These are phyloP conservation scores for Zygnema cylindricum DNA, from an alignment of 139 green algal genomes.

Conservation along the genomic window DNA sequence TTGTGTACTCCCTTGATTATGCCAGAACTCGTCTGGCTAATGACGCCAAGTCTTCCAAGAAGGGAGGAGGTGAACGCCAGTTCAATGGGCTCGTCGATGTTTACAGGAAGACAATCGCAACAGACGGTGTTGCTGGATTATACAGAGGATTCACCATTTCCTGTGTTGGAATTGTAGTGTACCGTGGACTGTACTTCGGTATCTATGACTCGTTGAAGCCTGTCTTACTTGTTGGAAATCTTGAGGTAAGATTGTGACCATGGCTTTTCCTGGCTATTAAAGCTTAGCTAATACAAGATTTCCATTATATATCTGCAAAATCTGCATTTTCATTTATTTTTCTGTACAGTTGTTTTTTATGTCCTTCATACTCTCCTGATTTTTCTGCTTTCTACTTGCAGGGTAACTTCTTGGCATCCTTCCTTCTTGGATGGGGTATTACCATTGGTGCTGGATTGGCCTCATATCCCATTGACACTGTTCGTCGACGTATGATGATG, in stretches of 20 bases:
- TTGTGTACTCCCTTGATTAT: constrained; percentile 99
- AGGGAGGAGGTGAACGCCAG: constrained; percentile 74
- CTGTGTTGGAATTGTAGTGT: constrained; percentile 97
- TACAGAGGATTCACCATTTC: constrained; percentile 93
- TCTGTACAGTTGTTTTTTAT: too few species aligned
- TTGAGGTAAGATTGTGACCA: constrained; percentile 23
- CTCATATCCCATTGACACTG: constrained; percentile 99
- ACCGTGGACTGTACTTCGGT: constrained; percentile 98
- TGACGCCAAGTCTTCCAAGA: constrained; percentile 74
- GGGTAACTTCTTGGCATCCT: constrained; percentile 53
- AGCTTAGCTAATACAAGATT: too few species aligned
- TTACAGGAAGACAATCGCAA: constrained; percentile 74
- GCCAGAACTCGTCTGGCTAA: constrained; percentile 95
- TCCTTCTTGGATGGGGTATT: constrained; percentile 68
- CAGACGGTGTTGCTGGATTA: constrained; percentile 63
- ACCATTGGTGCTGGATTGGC: constrained; percentile 83
- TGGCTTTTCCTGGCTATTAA: too few species aligned
- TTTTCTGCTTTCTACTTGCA: constrained; percentile 14
- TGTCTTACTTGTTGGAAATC: constrained; percentile 22
- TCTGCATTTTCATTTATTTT: too few species aligned
- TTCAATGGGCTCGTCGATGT: constrained; percentile 92
- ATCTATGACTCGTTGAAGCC: constrained; percentile 92
- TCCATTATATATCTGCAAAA: too few species aligned
- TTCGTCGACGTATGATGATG: constrained; percentile 98
- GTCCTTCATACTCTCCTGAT: too few species aligned